phyloP scores from a whole-genome alignment of 768 basidiomycete genomes.

The Boletellus sp. region DNA sequence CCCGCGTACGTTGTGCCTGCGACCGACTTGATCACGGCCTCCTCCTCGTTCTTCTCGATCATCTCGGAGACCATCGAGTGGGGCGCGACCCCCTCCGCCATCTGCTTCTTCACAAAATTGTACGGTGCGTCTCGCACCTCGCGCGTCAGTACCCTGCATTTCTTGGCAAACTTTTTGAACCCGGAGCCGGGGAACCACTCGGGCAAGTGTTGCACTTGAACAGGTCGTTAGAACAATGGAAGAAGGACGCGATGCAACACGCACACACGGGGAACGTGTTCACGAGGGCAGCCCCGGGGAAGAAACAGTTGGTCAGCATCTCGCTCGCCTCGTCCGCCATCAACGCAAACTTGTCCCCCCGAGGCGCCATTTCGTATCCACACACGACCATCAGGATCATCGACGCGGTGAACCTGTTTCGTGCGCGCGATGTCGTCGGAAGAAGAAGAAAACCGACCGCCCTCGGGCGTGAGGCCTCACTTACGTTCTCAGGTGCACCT shows the following conservation, averaged over 20 bases:
- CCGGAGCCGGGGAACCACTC: conserved; percentile 31
- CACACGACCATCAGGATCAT: conserved; percentile 34
- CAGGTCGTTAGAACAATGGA: not conserved
- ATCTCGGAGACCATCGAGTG: conserved; percentile 21
- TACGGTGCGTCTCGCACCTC: conserved; percentile 16
- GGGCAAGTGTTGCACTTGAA: conserved; percentile 24
- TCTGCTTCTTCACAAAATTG: conserved; percentile 19
- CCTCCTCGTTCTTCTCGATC: conserved; percentile 26
- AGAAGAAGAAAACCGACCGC: no score
- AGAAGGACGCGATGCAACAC: not conserved
- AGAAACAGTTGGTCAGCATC: conserved; percentile 25
- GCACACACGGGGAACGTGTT: conserved; percentile 29
- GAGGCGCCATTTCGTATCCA: conserved; percentile 32
- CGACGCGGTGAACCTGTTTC: conserved; percentile 30
- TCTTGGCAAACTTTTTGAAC: conserved; percentile 24
- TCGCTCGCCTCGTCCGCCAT: conserved; percentile 30
- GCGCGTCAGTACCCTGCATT: conserved; percentile 15
- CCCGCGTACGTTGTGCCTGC: conserved; percentile 31
- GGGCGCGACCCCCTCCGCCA: conserved; percentile 15
- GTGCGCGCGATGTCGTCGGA: no score
- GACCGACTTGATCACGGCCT: conserved; percentile 26
- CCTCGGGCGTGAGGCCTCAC: no score
- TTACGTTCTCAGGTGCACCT: conserved; percentile 21
- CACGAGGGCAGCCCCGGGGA: conserved; percentile 32
- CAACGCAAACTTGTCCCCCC: conserved; percentile 30